Percentiles rank a stretch among this genome's conserved stretches.
These are phyloP conservation scores for Lachancea fermentati DNA, from an alignment of 805 yeast species.

Conservation along the genomic window DNA sequence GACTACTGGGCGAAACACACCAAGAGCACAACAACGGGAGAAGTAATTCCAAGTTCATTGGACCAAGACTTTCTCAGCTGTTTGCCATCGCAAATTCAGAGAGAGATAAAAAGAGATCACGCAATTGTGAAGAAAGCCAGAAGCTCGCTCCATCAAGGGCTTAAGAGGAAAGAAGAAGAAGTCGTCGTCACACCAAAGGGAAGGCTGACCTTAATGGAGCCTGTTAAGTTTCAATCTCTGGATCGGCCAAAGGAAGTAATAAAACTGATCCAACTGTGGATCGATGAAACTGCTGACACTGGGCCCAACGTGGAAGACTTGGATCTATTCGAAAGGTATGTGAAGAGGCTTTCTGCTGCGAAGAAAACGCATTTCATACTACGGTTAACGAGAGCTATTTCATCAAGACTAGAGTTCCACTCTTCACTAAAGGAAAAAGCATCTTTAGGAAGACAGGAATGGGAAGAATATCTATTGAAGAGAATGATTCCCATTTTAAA, in stretches of 20 bases:
- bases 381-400: conserved; percentile 20
- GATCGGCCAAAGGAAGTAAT: conserved; percentile 33
- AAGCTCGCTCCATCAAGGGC: conserved; percentile 7
- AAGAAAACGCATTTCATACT: conserved; percentile 26
- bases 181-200: conserved; percentile 16
- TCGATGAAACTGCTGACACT: conserved; percentile 26
- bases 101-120: conserved; percentile 54
- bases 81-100: conserved; percentile 60
- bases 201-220: conserved; percentile 21
- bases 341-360: conserved; percentile 25
- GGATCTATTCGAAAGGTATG: conserved; percentile 32
- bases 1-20: conserved; percentile 12
- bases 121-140: conserved; percentile 22
- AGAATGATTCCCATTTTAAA: conserved; percentile 24
- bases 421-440: conserved; percentile 7
- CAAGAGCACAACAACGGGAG: conserved; percentile 12
- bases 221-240: conserved; percentile 33
- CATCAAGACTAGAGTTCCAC: conserved; percentile 17
- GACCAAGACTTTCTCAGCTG: conserved; percentile 61
- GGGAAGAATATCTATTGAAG: conserved; percentile 28
- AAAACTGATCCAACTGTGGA: conserved; percentile 35
- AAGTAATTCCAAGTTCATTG: conserved; percentile 33
- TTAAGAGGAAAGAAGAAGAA: conserved; percentile 14
- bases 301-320: conserved; percentile 41
- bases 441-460: conserved; percentile 22